Base-by-base conservation (phyloP, 345 rosid genomes). In the Eucalyptus brandiana region DNA sequence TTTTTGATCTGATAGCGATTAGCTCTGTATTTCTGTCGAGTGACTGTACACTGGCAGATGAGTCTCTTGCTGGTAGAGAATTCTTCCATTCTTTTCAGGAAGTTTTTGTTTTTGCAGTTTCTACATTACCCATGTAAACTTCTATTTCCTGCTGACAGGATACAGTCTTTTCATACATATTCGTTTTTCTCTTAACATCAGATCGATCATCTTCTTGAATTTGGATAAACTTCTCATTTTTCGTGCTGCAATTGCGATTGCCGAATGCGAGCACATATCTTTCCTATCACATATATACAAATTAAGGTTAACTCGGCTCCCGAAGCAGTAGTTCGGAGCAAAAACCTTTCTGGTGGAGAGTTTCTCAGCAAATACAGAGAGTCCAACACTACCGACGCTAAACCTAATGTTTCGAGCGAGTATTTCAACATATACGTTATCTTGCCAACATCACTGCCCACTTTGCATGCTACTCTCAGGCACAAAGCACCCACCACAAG, bases 231-330 rank as follows among this genome's bases (percentile, higher is more conserved):
- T 54, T 16, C 87, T 67, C 83, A 65, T 86, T 92, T 92, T 48
- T 80, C 88, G 28, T 69, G 86, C 54, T 19, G 86, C 14, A 42
- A 28, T 17, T 80, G 88, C 90, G 87, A 42, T 69, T 65, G 89
- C 30, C 37, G 48, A 8, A 92, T 49, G 28, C 49, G 80, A 19
- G 50, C 51, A 86, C 93, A 90, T 5, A 88, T 87, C 89, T 30
- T 90, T 88, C 91, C 91, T 49, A 92, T 89, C 67, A 91, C 85
- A 91, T 94, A 92, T 72, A 95, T 92, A 88, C 95, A 94, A 13
- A 96, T 92, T 90, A 97, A 90, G 17, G 95, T 44, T 45, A 94
- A 90, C 53, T 95, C 89, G 62, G 94, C 90, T 28, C 94, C 97
- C 49, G 91, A 93, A 76, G 93, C 93, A 6, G 67, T 91, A 88